These are phyloP conservation scores for Lactarius hatsudake DNA, from an alignment of 768 basidiomycete genomes.

Conservation along the genomic window DNA sequence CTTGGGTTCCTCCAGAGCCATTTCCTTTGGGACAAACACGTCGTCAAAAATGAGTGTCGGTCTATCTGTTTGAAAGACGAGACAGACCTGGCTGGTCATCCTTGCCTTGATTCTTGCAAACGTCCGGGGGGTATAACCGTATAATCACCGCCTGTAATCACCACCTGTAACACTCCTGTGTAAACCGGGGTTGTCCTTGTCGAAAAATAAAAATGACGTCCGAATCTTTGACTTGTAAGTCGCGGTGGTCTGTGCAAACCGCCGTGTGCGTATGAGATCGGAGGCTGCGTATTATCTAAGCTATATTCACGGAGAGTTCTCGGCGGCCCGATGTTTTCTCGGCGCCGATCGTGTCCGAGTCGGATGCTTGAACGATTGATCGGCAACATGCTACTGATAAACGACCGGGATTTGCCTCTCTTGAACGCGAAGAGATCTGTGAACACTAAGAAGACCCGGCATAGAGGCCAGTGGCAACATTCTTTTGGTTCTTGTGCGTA, in stretches of 20 bases:
- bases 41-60: background rate
- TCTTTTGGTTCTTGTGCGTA: no score
- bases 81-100: slow-evolving; percentile 77
- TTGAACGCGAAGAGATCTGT: no score
- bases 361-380: no score
- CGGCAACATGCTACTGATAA: no score
- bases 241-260: no score
- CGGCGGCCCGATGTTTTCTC: no score
- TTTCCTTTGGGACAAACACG: slow-evolving; percentile 63
- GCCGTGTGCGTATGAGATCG: slow-evolving; percentile 61
- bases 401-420: no score
- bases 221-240: slow-evolving; percentile 65
- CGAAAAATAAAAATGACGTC: no score
- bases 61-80: slow-evolving; percentile 28
- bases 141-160: slow-evolving; percentile 76
- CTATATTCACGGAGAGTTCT: background rate
- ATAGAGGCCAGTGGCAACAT: no score
- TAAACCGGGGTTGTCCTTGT: slow-evolving; percentile 86
- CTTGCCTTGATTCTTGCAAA: slow-evolving; percentile 45
- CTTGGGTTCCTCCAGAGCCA: slow-evolving; percentile 92
- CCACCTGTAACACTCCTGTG: slow-evolving; percentile 85
- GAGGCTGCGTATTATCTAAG: slow-evolving; percentile 44
- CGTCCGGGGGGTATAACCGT: slow-evolving; percentile 56
- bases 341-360: no score
- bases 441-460: no score